phyloP scores from a whole-genome alignment of 371 early-diverging fungal species.

The Zopfochytrium polystomum region DNA sequence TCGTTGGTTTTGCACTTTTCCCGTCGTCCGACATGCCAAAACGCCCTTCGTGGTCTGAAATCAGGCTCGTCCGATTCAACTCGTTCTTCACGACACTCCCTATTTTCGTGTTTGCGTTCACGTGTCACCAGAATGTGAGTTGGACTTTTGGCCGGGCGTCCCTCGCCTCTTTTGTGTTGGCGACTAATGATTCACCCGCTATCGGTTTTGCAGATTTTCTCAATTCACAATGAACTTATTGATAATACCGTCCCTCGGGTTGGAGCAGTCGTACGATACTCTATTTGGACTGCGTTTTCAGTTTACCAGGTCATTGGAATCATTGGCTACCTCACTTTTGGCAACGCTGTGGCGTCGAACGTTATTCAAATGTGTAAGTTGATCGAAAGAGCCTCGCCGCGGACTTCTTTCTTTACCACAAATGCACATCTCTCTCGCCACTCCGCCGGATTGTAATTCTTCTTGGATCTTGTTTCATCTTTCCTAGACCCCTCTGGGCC shows the following conservation, averaged over 20 bases:
- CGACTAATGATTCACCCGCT: not conserved
- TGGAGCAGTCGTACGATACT: slow-evolving; percentile 62
- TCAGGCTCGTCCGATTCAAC: slow-evolving; percentile 51
- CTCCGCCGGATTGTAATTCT: no score
- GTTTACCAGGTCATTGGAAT: slow-evolving; percentile 90
- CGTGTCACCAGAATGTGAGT: slow-evolving; percentile 93
- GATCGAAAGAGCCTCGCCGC: slow-evolving; percentile 2
- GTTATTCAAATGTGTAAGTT: slow-evolving; percentile 82
- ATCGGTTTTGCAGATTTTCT: slow-evolving; percentile 62
- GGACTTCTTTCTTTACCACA: slow-evolving; percentile 1
- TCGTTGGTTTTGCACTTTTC: slow-evolving; percentile 62
- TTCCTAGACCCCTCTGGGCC: slow-evolving; percentile 67
- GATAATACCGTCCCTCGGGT: slow-evolving; percentile 72
- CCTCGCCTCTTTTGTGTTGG: not conserved
- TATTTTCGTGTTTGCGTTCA: slow-evolving; percentile 99
- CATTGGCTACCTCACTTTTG: slow-evolving; percentile 95
- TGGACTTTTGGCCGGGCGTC: not conserved
- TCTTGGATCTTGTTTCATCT: no score
- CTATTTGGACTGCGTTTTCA: slow-evolving; percentile 74
- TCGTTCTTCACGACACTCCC: slow-evolving; percentile 83
- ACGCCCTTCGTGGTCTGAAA: slow-evolving; percentile 41
- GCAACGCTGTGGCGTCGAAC: slow-evolving; percentile 80
- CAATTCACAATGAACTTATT: slow-evolving; percentile 87
- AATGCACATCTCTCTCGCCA: not conserved
- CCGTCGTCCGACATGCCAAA: slow-evolving; percentile 37